These are phyloP conservation scores for Exutisphaerella laricina DNA, from an alignment of 2,329 filamentous ascomycete genomes.

Conservation along the genomic window DNA sequence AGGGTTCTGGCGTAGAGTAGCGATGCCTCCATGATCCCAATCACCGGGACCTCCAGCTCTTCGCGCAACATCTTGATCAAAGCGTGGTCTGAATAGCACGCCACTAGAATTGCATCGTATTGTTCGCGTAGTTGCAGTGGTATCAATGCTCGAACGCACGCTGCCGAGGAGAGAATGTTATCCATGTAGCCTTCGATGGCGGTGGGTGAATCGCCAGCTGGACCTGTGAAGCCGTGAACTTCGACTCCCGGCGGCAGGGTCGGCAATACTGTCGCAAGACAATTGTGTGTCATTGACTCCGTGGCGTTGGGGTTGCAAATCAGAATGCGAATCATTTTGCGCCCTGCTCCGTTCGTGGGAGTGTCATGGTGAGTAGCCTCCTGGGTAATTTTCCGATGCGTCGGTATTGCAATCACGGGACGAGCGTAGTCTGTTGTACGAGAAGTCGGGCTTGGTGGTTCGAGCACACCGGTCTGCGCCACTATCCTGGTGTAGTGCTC, in stretches of 20 bases:
- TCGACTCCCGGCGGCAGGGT: conserved; percentile 45
- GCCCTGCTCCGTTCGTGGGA: background rate
- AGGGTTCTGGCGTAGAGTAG: conserved; percentile 48
- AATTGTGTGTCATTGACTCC: conserved; percentile 44
- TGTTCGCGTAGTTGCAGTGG: conserved; percentile 29
- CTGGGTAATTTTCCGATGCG: background rate
- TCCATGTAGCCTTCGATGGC: conserved; percentile 50
- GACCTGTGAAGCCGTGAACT: conserved; percentile 48
- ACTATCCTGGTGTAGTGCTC: conserved; percentile 38
- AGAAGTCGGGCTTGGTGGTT: conserved; percentile 1
- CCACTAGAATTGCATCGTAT: conserved; percentile 47
- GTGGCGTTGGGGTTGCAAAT: conserved; percentile 48
- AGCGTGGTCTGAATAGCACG: conserved; percentile 47
- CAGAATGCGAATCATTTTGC: conserved; percentile 37
- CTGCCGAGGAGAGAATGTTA: conserved; percentile 47
- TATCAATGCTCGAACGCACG: conserved; percentile 43
- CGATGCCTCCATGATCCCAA: conserved; percentile 49
- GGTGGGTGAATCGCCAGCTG: conserved; percentile 42
- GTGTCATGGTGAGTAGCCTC: background rate
- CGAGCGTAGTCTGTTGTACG: no score
- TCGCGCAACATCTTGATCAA: conserved; percentile 45
- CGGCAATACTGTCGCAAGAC: conserved; percentile 39
- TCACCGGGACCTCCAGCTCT: conserved; percentile 41
- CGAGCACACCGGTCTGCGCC: conserved; percentile 25
- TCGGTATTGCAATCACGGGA: conserved; percentile 1